These are phyloP conservation scores for Eucalyptus cloeziana DNA, from an alignment of 345 rosid species.

Conservation along the genomic window DNA sequence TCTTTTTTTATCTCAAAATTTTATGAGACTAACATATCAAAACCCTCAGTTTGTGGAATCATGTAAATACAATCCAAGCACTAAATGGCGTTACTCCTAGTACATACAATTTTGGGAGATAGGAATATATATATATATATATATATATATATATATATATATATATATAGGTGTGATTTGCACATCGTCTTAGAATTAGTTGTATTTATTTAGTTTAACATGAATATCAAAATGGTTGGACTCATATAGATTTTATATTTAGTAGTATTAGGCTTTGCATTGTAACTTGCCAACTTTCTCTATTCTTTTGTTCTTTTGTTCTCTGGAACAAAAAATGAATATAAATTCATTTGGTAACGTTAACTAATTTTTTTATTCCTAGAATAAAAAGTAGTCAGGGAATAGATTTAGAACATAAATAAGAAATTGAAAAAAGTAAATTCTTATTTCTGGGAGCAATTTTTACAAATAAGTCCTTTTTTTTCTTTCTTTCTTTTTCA, in stretches of 20 bases:
- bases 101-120: too few relatives aligned
- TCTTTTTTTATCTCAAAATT: too few relatives aligned
- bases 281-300: too few relatives aligned
- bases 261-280: neutral
- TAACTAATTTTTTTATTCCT: too few relatives aligned
- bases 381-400: rapidly evolving
- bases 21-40: neutral
- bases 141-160: too few relatives aligned
- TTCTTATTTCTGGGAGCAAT: rapidly evolving
- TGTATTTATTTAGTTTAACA: neutral
- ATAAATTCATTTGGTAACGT: rapidly evolving
- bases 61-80: too few relatives aligned
- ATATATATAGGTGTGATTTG: too few relatives aligned
- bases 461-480: too few relatives aligned
- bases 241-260: neutral
- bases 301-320: too few relatives aligned
- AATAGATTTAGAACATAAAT: rapidly evolving
- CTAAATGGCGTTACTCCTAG: too few relatives aligned
- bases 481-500: rapidly evolving
- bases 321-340: rapidly evolving
- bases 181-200: neutral
- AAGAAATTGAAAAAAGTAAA: too few relatives aligned
- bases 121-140: too few relatives aligned
- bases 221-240: neutral
- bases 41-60: neutral